Evolutionary conservation across 495 filamentous ascomycete genomes (phyloP).

Genomic region (Sabuloglossum arenarium): DNA sequence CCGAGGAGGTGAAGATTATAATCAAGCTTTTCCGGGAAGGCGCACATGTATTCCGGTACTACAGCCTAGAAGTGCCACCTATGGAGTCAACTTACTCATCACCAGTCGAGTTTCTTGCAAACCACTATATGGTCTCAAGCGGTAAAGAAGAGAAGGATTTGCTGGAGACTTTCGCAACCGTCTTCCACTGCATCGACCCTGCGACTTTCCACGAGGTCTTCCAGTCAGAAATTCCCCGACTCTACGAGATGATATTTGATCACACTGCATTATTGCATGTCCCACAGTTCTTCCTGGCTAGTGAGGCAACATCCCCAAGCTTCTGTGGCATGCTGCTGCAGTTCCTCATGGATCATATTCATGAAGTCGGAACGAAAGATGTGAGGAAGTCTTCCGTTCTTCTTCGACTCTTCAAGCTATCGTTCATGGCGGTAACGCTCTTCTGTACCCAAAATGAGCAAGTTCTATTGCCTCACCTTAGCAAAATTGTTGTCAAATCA

Average conservation of each 20-base stretch:
- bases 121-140: slow-evolving; percentile 78
- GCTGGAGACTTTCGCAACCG: slow-evolving; percentile 90
- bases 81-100: slow-evolving; percentile 55
- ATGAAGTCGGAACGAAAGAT: slow-evolving; percentile 82
- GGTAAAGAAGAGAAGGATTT: slow-evolving; percentile 95
- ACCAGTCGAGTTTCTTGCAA: slow-evolving; percentile 73
- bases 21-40: slow-evolving; percentile 96
- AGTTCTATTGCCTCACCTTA: slow-evolving; percentile 84
- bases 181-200: slow-evolving; percentile 96
- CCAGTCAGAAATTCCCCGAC: slow-evolving; percentile 83
- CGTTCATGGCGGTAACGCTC: slow-evolving; percentile 96
- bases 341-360: slow-evolving; percentile 89
- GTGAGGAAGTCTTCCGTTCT: slow-evolving; percentile 80
- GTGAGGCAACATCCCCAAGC: slow-evolving; percentile 88
- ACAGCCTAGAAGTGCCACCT: slow-evolving; percentile 64
- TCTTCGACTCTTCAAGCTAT: slow-evolving; percentile 88
- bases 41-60: slow-evolving; percentile 88
- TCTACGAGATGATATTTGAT: slow-evolving; percentile 96
- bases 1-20: slow-evolving; percentile 90
- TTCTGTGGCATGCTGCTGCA: slow-evolving; percentile 96
- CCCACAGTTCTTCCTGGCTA: slow-evolving; percentile 93
- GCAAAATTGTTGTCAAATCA: slow-evolving; percentile 87
- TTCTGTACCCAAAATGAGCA: slow-evolving; percentile 91
- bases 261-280: slow-evolving; percentile 86
- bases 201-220: slow-evolving; percentile 98